Conservation (phyloP, 495 filamentous ascomycete species). For the Penicillium angulare region DNA sequence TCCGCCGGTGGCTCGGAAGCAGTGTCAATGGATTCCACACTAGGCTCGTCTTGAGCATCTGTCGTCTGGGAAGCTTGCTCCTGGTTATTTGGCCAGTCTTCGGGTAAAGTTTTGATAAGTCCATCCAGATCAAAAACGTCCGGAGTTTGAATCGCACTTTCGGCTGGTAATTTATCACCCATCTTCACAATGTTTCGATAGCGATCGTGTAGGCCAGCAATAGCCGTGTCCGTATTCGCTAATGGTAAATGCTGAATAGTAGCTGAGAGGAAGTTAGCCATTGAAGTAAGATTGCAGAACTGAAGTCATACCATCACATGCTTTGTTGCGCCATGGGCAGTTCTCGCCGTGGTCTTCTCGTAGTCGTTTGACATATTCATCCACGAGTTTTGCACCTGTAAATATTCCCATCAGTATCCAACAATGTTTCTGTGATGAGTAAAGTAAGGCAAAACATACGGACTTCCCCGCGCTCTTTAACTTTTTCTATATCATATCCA, state of each 20-base stretch:
- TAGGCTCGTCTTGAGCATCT: constrained; percentile 6
- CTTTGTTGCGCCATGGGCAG: constrained; percentile 82
- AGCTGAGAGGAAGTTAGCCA: constrained; percentile 26
- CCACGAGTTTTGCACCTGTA: constrained; percentile 60
- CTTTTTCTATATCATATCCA: constrained; percentile 51
- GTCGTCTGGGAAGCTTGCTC: constrained; percentile 13
- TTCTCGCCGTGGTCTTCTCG: constrained; percentile 73
- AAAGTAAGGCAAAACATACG: constrained; percentile 32
- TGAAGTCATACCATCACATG: constrained; percentile 69
- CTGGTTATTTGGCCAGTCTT: constrained; percentile 21
- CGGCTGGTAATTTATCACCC: constrained; percentile 49
- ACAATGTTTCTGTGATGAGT: background rate
- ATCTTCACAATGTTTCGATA: constrained; percentile 55
- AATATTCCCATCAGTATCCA: constrained; percentile 7
- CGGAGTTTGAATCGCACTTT: constrained; percentile 45
- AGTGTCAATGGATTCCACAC: constrained; percentile 7
- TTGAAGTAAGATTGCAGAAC: background rate
- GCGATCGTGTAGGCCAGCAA: constrained; percentile 55
- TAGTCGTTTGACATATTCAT: constrained; percentile 70
- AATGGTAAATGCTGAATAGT: constrained; percentile 58
- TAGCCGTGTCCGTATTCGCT: constrained; percentile 54
- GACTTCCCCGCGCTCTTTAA: constrained; percentile 63
- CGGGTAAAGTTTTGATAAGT: constrained; percentile 32
- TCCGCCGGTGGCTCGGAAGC: constrained; percentile 7
- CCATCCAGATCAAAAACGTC: constrained; percentile 39